Base-by-base conservation (phyloP, 2,329 filamentous ascomycete genomes). In the Trichoderma lentiforme region DNA sequence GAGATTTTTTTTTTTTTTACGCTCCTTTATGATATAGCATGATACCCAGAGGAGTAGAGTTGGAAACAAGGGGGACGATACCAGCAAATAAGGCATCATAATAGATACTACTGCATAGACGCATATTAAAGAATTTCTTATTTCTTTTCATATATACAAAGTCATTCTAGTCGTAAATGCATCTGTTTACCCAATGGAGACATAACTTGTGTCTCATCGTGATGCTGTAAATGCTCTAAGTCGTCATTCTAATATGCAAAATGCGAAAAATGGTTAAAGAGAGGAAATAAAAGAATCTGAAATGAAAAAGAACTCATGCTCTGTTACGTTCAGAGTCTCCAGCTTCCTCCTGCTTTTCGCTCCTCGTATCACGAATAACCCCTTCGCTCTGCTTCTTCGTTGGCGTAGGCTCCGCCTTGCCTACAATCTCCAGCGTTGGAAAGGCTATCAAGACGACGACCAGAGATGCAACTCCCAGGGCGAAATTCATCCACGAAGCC, bases 401-500 rank as follows among this genome's bases (percentile, higher is more conserved):
- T 36, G 30, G 12, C n/a, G 24, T 9, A 64, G 74, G 12, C 53
- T 73, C 66, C 11, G 76, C 77, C 77, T 82, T 84, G 12, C 87
- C 87, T 6, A 89, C 82, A 61, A 88, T 84, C 4, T 87, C 87
- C 39, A 86, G 84, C 8, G 85, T 84, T 11, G 86, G 82, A 73
- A 89, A 89, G 0, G 84, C 83, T 3, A 85, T 75, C 9, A 83
- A 74, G 0, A 88, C 85, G 8, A 88, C 78, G 1, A 76, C 58
- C 28, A 87, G 75, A 0, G 85, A 84, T 21, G 79, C 74, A 3
- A 86, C 61, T 0, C 83, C 84, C 12, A 88, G 80, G 2, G 79
- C 85, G 74, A 87, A 86, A 75, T 87, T 86, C 75, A 86, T 83
- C 85, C 86, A 89, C 34, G 82, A 82, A 3, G 82, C 87, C 0